Evolutionary conservation across 2,329 filamentous ascomycete species (phyloP), one percentile per base, ranked within the genome.

Genomic region (Fusarium pilosicola): DNA sequence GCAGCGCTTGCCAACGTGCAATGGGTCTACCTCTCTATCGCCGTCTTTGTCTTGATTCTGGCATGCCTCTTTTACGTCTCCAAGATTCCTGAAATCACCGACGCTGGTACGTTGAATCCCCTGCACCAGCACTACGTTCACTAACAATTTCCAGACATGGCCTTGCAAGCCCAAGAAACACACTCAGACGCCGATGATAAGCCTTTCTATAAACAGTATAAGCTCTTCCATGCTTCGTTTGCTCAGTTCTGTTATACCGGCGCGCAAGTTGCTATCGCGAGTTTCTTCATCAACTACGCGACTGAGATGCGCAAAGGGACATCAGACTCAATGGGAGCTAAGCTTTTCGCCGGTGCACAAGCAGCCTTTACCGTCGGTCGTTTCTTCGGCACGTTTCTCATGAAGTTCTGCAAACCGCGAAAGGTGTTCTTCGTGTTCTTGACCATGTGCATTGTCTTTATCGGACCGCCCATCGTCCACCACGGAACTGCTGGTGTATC

Each of bases 241-340:
- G 91, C 92, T 1, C 93, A 96, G 74, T 95, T 95, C 82, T 93
- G 91, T 80, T 96, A 96, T 80, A 92, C 86, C 0, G 93, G 93
- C 54, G 90, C 92, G 0, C 93, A 95, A 79, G 85, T 92, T 39
- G 89, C 88, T 63, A 89, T 92, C 62, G 90, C 90, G 3, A 83
- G 82, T 52, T 93, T 93, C 81, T 94, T 94, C 81, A 93, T 94
- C 85, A 94, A 94, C 83, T 93, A 93, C 78, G 87, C 87, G n/a
- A 86, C 84, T 28, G 89, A 92, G 72, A 91, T 90, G 7, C 86
- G 90, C 55, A 80, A 86, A 4, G 82, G 82, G 26, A 91, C 89
- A 1, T 70, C 78, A 52, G 84, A 85, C 54, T 78, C 88, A 1
- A 81, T 85, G 5, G 92, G 87, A 3, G 88, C 93, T 12, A 90